Conservation (phyloP, 2,329 filamentous ascomycete genomes). For the Anthostomella pinea region DNA sequence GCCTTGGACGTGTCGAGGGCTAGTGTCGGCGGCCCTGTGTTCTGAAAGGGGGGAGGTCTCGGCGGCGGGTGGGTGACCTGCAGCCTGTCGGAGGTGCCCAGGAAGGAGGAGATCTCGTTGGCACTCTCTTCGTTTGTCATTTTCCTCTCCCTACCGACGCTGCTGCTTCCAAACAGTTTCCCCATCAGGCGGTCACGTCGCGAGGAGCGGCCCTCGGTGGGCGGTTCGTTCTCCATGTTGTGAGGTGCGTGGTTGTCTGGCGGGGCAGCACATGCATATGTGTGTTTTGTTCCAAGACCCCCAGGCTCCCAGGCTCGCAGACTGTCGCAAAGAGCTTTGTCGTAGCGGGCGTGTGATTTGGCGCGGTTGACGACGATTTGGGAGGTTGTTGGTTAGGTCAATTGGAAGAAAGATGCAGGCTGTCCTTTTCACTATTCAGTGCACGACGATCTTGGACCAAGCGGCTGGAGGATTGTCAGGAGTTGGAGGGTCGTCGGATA, state of each 20-base stretch:
- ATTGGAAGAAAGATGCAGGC: too few species aligned
- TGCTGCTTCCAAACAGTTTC: constrained; percentile 53
- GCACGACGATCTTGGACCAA: too few species aligned
- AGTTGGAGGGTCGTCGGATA: not conserved
- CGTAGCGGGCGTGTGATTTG: not conserved
- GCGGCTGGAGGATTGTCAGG: too few species aligned
- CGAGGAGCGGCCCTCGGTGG: constrained; percentile 27
- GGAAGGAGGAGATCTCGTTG: constrained; percentile 57
- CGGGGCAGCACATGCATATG: constrained; percentile 17
- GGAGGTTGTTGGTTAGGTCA: too few species aligned
- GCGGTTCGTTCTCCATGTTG: constrained; percentile 31
- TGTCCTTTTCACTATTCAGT: too few species aligned
- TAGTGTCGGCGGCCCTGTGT: constrained; percentile 38
- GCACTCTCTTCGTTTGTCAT: constrained; percentile 41
- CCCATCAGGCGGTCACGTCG: constrained; percentile 55
- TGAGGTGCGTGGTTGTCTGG: constrained; percentile 8
- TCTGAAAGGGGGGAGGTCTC: constrained; percentile 29
- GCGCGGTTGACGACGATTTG: too few species aligned
- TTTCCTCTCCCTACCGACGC: constrained; percentile 33
- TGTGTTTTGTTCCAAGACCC: not conserved
- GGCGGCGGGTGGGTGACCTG: constrained; percentile 51
- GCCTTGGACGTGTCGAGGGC: constrained; percentile 55
- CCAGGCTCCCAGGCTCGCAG: too few species aligned
- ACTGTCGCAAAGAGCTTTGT: too few species aligned
- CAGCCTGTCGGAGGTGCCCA: constrained; percentile 55